A percentile compares a stretch with the other conserved stretches of the same genome.
phyloP scores from a whole-genome alignment of 2,329 filamentous ascomycete genomes.

The Stachybotrys chartarum region DNA sequence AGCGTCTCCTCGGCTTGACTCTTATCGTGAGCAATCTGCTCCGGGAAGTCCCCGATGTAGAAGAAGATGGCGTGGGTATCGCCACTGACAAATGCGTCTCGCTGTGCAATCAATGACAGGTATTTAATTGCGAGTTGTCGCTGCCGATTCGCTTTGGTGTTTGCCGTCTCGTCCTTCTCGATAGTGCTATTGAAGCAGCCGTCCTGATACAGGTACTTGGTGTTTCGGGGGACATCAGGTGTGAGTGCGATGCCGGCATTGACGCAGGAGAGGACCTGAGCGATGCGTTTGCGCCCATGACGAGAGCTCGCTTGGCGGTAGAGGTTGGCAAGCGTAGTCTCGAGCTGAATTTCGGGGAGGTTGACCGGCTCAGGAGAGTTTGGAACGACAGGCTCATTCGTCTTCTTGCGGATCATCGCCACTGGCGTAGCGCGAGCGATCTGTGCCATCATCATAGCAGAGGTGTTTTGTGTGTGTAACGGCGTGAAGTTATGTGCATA shows the following conservation, averaged over 20 bases:
- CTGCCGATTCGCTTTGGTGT: slow-evolving; percentile 4
- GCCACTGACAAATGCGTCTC: slow-evolving; percentile 25
- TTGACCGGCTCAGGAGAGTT: not conserved
- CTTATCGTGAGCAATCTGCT: slow-evolving; percentile 16
- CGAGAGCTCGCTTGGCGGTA: slow-evolving; percentile 17
- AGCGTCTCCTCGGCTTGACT: slow-evolving; percentile 22
- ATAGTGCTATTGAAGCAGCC: slow-evolving; percentile 18
- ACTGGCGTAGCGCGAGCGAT: not conserved
- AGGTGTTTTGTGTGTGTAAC: not conserved
- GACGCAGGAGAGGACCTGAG: slow-evolving; percentile 20
- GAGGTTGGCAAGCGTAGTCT: slow-evolving; percentile 26
- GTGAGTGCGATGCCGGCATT: slow-evolving; percentile 17
- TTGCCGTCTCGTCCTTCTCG: slow-evolving; percentile 1
- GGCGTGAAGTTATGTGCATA: not conserved
- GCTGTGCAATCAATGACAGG: slow-evolving; percentile 25
- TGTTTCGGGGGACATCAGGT: slow-evolving; percentile 21
- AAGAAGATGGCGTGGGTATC: slow-evolving; percentile 20
- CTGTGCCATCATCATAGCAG: not conserved
- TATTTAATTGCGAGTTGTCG: slow-evolving; percentile 22
- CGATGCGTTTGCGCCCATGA: slow-evolving; percentile 16
- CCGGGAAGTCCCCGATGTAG: slow-evolving; percentile 13
- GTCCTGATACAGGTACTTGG: slow-evolving; percentile 30
- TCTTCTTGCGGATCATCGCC: not conserved
- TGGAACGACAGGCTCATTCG: not conserved
- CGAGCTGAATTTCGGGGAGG: slow-evolving; percentile 16